Conservation (phyloP, 257 asterid genomes). For the Primulina huaijiensis region DNA sequence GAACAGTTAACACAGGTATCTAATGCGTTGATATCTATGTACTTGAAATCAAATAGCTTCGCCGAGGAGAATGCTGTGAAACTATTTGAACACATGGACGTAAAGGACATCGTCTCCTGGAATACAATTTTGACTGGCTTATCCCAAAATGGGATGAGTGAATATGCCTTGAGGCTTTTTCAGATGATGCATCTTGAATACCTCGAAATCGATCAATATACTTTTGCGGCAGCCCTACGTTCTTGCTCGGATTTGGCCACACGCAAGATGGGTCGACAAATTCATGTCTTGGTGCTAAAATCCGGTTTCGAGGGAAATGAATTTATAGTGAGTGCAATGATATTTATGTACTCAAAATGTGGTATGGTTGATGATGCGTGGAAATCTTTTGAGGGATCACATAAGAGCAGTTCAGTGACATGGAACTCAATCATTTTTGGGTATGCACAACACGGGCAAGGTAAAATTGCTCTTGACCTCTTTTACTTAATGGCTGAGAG, state of each 20-base stretch:
- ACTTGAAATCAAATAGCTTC: constrained; percentile 43
- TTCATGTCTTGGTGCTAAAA: constrained; percentile 60
- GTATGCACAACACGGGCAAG: constrained; percentile 85
- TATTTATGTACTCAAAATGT: constrained; percentile 82
- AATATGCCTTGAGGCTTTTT: constrained; percentile 54
- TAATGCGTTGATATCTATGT: constrained; percentile 67
- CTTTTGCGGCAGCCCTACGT: constrained; percentile 66
- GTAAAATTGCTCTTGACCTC: constrained; percentile 58
- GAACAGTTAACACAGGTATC: constrained; percentile 56
- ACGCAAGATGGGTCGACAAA: constrained; percentile 61
- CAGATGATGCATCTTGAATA: constrained; percentile 46
- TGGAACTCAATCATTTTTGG: constrained; percentile 90
- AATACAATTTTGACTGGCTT: constrained; percentile 76
- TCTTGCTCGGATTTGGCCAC: constrained; percentile 87
- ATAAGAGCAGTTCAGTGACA: constrained; percentile 52
- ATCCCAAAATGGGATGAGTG: constrained; percentile 69
- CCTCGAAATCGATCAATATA: constrained; percentile 59
- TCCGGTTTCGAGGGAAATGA: constrained; percentile 54
- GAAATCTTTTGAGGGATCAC: constrained; percentile 61
- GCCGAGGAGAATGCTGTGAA: constrained; percentile 51
- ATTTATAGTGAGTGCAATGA: constrained; percentile 66
- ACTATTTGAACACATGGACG: constrained; percentile 38
- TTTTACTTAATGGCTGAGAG: constrained; percentile 50
- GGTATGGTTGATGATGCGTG: constrained; percentile 71
- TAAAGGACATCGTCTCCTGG: constrained; percentile 72